Evolutionary conservation across 1,139 yeast species (phyloP).

Genomic region (Hanseniaspora gamundiae): DNA sequence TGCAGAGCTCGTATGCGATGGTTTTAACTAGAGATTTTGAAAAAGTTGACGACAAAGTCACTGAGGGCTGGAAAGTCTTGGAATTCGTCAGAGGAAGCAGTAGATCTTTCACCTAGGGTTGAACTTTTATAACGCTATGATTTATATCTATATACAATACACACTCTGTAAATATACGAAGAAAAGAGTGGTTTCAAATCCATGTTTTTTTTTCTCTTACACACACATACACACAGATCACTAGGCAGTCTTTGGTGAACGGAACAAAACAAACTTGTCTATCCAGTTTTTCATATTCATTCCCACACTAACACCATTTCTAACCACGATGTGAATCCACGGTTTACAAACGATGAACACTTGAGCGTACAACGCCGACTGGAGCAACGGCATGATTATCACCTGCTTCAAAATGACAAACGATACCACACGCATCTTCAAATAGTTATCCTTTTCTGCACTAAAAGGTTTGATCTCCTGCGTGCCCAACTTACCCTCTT

Average conservation of each 20-base stretch:
- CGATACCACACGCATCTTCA: conserved; percentile 37
- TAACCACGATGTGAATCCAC: conserved; percentile 24
- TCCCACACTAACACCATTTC: conserved; percentile 21
- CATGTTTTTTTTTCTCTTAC: background rate
- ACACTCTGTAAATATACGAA: no score
- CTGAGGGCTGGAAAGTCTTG: conserved; percentile 95
- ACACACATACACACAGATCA: no score
- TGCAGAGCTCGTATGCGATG: conserved; percentile 90
- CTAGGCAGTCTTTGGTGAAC: background rate
- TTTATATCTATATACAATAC: no score
- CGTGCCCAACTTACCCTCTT: conserved; percentile 7
- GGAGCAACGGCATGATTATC: conserved; percentile 54
- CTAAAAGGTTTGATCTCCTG: conserved; percentile 16
- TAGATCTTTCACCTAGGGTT: conserved; percentile 81
- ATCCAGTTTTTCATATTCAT: background rate
- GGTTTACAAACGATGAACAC: conserved; percentile 31
- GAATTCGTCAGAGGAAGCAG: conserved; percentile 94
- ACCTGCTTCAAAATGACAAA: conserved; percentile 55
- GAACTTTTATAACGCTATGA: no score
- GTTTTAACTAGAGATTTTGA: conserved; percentile 90
- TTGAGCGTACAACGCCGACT: conserved; percentile 40
- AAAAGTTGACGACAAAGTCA: conserved; percentile 75
- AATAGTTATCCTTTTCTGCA: conserved; percentile 22
- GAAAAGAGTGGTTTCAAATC: background rate
- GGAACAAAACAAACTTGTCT: background rate